These are phyloP conservation scores for Scleroderma bovista DNA, from an alignment of 768 basidiomycete genomes.

Conservation along the genomic window DNA sequence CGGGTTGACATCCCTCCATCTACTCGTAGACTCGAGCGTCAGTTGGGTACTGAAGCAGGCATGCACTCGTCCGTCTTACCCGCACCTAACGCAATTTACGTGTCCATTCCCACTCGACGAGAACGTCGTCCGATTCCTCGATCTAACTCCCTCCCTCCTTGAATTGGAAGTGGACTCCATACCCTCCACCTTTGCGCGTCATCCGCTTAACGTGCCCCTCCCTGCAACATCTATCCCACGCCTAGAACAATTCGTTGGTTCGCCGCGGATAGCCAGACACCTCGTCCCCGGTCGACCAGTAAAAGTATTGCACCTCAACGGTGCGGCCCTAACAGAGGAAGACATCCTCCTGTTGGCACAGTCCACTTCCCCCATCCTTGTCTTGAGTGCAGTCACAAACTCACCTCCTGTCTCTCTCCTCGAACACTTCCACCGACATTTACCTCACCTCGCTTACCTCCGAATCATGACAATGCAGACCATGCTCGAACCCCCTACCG, in stretches of 20 bases:
- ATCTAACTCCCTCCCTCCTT: conserved; percentile 46
- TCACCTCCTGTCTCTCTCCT: conserved; percentile 55
- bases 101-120: conserved; percentile 58
- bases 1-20: conserved; percentile 46
- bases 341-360: conserved; percentile 47
- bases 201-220: conserved; percentile 19
- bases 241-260: conserved; percentile 58
- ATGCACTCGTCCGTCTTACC: conserved; percentile 28
- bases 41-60: conserved; percentile 49
- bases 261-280: conserved; percentile 46
- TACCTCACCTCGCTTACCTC: conserved; percentile 60
- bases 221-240: conserved; percentile 32
- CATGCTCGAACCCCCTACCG: conserved; percentile 44
- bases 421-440: conserved; percentile 46
- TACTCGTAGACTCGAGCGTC: conserved; percentile 42
- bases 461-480: conserved; percentile 55
- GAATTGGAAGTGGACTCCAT: conserved; percentile 49
- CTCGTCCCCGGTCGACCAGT: conserved; percentile 66
- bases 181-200: conserved; percentile 25
- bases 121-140: conserved; percentile 55
- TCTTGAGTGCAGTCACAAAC: conserved; percentile 56
- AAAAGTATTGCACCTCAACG: conserved; percentile 54
- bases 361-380: conserved; percentile 45
- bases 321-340: conserved; percentile 53
- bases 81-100: conserved; percentile 49